phyloP scores from a whole-genome alignment of 192 early-diverging fungal species.

The Linnemannia schmuckeri region DNA sequence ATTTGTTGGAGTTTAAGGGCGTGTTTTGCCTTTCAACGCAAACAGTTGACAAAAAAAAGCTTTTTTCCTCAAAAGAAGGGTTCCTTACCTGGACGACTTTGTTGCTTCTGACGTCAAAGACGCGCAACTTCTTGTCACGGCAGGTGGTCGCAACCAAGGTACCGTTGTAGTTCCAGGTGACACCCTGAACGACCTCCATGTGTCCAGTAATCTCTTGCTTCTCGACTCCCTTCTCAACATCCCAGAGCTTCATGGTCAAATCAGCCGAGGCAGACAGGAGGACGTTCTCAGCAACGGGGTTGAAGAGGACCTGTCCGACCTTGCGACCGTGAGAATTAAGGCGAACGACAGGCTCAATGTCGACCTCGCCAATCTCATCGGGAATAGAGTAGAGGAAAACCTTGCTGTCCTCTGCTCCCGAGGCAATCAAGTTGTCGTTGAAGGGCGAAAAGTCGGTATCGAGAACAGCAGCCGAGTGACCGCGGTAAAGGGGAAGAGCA shows the following conservation, averaged over 20 bases:
- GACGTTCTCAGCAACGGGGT: constrained; percentile 95
- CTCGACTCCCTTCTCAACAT: constrained; percentile 87
- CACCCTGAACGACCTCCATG: constrained; percentile 91
- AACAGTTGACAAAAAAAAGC: background rate
- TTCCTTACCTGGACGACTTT: constrained; percentile 72
- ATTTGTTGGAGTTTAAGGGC: background rate
- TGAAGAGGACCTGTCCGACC: constrained; percentile 99
- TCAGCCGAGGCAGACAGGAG: constrained; percentile 92
- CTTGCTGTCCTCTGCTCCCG: constrained; percentile 85
- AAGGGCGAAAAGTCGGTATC: constrained; percentile 99
- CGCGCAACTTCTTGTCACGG: constrained; percentile 96
- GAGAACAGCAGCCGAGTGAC: constrained; percentile 93
- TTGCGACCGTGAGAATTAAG: constrained; percentile 89
- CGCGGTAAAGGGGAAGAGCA: constrained; percentile 90
- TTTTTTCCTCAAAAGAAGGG: background rate
- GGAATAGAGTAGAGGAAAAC: constrained; percentile 98
- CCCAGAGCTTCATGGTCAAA: constrained; percentile 93
- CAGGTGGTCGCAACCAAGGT: constrained; percentile 88
- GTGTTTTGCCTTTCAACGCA: no score
- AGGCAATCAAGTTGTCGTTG: constrained; percentile 97
- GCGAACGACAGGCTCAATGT: constrained; percentile 83
- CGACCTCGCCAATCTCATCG: constrained; percentile 73
- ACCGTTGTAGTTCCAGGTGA: constrained; percentile 92
- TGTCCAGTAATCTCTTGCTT: constrained; percentile 86
- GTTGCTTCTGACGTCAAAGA: constrained; percentile 93